Evolutionary conservation across 75 land plant species (phyloP).

Genomic region (Pseudotsuga menziesii): DNA sequence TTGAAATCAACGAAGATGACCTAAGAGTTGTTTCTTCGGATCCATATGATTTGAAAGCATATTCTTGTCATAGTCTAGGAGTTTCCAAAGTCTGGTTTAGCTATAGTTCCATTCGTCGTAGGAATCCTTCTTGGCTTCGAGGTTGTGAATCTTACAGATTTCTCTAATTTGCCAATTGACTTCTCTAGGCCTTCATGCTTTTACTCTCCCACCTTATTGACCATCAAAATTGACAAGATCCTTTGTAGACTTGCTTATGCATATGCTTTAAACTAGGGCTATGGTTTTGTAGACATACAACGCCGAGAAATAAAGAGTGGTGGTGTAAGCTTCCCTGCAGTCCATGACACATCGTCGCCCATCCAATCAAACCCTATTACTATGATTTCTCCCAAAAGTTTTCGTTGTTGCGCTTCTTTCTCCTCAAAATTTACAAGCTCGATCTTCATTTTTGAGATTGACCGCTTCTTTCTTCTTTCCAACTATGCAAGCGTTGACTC

Average conservation of each 20-base stretch:
- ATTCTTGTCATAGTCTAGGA: slow-evolving; percentile 50
- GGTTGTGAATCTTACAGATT: slow-evolving; percentile 69
- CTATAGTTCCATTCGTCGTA: slow-evolving; percentile 94
- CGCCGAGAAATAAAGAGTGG: slow-evolving; percentile 63
- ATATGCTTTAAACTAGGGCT: slow-evolving; percentile 73
- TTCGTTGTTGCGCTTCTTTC: too few species aligned
- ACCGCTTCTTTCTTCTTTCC: too few species aligned
- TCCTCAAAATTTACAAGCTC: too few species aligned
- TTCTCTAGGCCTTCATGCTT: slow-evolving; percentile 33
- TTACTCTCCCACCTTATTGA: slow-evolving; percentile 15
- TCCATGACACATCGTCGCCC: too few species aligned
- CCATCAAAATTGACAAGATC: slow-evolving; percentile 74
- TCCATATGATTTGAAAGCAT: too few species aligned
- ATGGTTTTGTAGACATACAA: slow-evolving; percentile 75
- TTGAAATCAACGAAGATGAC: slow-evolving; percentile 75
- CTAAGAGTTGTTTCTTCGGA: too few species aligned
- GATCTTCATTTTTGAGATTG: too few species aligned
- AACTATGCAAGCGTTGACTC: too few species aligned
- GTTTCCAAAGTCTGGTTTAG: slow-evolving; percentile 78
- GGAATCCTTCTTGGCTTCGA: slow-evolving; percentile 35
- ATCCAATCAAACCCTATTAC: too few species aligned
- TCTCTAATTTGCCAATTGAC: slow-evolving; percentile 63
- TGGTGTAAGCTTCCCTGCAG: slow-evolving; percentile 63
- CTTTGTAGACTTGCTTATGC: slow-evolving; percentile 38
- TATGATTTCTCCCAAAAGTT: too few species aligned